Base-by-base conservation (phyloP, 495 filamentous ascomycete species). In the Penicillium simplicissimum region DNA sequence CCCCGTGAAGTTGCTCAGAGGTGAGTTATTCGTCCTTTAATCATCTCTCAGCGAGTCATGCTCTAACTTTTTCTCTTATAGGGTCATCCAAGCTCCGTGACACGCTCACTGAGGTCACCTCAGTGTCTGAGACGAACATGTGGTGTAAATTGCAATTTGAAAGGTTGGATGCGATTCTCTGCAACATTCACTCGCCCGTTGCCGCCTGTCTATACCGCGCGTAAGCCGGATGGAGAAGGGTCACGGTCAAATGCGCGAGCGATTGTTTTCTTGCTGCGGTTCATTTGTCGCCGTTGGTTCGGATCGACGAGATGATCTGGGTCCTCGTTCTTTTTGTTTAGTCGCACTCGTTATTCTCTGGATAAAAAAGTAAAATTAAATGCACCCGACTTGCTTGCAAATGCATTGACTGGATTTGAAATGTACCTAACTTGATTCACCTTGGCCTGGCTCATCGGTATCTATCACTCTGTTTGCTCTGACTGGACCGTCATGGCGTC, bases 21-120 rank as follows among this genome's bases (percentile, higher is more conserved):
- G 76, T 78, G 54, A 65, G 69, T 59, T 15, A 13, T 21, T 13
- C 28, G 15, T 53, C 34, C 19, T 11, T 53, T 2, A 2, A 17
- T 25, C 34, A 23, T 42, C 48, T 23, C 9, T 45, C 37, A 33
- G 10, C 1, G 17, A 21, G 19, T 4, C 13, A 6, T 13, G 47
- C n/a, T 8, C 14, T 10, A n/a, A 40, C 45, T 57, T 31, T 48
- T 42, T 57, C 49, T 51, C 25, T n/a, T n/a, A 37, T 52, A 81
- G 78, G 75, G 71, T 74, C 77, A 78, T 79, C 77, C 76, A 78
- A 79, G 73, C 77, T 81, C 71, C 70, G 62, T 70, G 68, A 63
- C 57, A 70, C 71, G 59, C 64, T 67, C 63, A 71, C 68, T 65
- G 62, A 67, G 63, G 60, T 69, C 40, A 61, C 61, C 64, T 72